These are phyloP conservation scores for Uncinocarpus reesii DNA, from an alignment of 2,329 filamentous ascomycete genomes.

Conservation along the genomic window DNA sequence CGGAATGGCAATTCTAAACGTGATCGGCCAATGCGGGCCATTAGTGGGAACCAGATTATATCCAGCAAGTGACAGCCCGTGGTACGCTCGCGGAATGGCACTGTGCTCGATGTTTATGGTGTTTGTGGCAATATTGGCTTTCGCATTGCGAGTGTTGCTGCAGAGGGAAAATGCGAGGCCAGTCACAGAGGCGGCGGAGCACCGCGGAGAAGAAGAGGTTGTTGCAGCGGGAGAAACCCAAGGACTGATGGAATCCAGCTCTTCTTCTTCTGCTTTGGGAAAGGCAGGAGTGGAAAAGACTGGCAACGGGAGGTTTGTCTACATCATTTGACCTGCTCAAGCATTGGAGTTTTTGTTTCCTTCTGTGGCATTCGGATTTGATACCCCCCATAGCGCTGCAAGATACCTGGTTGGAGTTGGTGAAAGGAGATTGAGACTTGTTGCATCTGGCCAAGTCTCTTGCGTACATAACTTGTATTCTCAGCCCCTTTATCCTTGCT, in stretches of 20 bases:
- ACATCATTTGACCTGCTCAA: constrained; percentile 14
- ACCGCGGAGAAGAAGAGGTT: constrained; percentile 7
- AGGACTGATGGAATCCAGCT: constrained; percentile 15
- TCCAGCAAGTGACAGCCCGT: constrained; percentile 48
- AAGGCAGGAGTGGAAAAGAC: constrained; percentile 8
- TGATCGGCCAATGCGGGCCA: constrained; percentile 71
- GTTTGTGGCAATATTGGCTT: constrained; percentile 48
- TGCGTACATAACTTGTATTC: no score
- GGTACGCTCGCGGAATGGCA: constrained; percentile 53
- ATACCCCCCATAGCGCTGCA: constrained; percentile 1
- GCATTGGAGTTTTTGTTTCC: not conserved
- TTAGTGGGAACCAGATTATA: constrained; percentile 58
- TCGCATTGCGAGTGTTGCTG: constrained; percentile 46
- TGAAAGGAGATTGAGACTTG: no score
- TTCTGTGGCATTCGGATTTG: not conserved
- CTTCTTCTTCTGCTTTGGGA: constrained; percentile 3
- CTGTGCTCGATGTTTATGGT: constrained; percentile 55
- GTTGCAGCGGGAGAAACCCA: constrained; percentile 14
- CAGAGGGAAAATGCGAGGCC: constrained; percentile 42
- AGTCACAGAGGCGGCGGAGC: constrained; percentile 25
- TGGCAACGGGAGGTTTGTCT: constrained; percentile 11
- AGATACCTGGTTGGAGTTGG: not conserved
- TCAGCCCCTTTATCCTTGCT: no score
- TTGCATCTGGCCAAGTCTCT: no score
- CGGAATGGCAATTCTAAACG: constrained; percentile 69